phyloP scores from a whole-genome alignment of 192 early-diverging fungal species.

The Backusella westeae region DNA sequence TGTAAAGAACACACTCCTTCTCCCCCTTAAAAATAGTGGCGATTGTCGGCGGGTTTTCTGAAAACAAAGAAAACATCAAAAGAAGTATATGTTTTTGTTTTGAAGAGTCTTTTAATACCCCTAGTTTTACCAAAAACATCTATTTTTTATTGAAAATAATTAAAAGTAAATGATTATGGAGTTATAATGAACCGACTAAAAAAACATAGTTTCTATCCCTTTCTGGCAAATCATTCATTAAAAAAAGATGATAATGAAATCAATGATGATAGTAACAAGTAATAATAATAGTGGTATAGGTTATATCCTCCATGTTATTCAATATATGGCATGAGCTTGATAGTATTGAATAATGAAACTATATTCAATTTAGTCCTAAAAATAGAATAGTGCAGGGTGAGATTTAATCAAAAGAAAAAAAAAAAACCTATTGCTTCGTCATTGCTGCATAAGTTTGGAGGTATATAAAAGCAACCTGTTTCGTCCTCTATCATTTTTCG shows the following conservation, averaged over 20 bases:
- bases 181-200: no score
- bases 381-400: not conserved
- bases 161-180: no score
- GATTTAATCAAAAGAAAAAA: not conserved
- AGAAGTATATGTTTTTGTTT: not conserved
- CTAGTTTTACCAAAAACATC: no score
- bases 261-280: not conserved
- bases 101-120: no score
- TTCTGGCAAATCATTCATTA: no score
- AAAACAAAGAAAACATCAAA: not conserved
- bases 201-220: no score
- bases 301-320: not conserved
- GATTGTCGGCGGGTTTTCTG: not conserved
- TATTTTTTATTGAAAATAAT: no score
- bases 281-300: not conserved
- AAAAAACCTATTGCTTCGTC: not conserved
- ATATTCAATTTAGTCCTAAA: not conserved
- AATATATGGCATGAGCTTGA: not conserved
- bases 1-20: not conserved
- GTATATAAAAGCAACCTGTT: not conserved
- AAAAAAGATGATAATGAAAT: no score
- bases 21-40: not conserved
- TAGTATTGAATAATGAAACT: not conserved
- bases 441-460: not conserved
- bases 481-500: not conserved